These are phyloP conservation scores for Sanghuangporus sanghuang DNA, from an alignment of 1,284 basidiomycete species.

Conservation along the genomic window DNA sequence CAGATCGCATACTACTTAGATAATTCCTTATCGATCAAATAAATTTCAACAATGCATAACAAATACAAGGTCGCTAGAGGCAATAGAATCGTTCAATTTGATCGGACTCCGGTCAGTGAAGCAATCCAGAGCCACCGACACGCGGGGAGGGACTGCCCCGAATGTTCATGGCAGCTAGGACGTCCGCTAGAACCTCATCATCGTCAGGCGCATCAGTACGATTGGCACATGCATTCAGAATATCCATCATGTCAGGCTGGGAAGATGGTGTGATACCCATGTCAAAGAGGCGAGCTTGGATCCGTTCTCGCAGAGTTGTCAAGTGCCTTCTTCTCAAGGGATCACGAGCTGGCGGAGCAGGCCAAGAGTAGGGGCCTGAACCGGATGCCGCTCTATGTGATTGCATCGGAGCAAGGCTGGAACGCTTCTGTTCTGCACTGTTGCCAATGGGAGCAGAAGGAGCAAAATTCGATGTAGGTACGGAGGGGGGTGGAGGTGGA, in stretches of 20 bases:
- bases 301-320: constrained; percentile 11
- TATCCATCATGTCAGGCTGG: constrained; percentile 46
- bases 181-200: constrained; percentile 56
- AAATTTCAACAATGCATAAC: background rate
- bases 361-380: constrained; percentile 54
- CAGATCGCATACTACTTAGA: too few relatives aligned
- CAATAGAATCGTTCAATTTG: background rate
- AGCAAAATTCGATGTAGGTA: constrained; percentile 19
- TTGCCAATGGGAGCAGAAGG: constrained; percentile 6
- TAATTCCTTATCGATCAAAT: background rate
- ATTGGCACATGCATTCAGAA: constrained; percentile 48
- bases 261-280: constrained; percentile 64
- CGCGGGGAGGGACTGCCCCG: constrained; percentile 12
- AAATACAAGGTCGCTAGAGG: background rate
- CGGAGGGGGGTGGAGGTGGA: constrained; percentile 14
- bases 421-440: background rate
- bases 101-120: constrained; percentile 11
- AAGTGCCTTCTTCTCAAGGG: constrained; percentile 19
- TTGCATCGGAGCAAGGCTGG: constrained; percentile 48
- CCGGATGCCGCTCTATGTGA: constrained; percentile 36
- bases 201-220: constrained; percentile 38
- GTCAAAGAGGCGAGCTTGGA: constrained; percentile 31
- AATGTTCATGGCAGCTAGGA: constrained; percentile 50
- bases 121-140: constrained; percentile 31
- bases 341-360: constrained; percentile 5